Evolutionary conservation across 2,329 filamentous ascomycete genomes (phyloP), one percentile per base, ranked within the genome.

Genomic region (Colletotrichum camelliae): DNA sequence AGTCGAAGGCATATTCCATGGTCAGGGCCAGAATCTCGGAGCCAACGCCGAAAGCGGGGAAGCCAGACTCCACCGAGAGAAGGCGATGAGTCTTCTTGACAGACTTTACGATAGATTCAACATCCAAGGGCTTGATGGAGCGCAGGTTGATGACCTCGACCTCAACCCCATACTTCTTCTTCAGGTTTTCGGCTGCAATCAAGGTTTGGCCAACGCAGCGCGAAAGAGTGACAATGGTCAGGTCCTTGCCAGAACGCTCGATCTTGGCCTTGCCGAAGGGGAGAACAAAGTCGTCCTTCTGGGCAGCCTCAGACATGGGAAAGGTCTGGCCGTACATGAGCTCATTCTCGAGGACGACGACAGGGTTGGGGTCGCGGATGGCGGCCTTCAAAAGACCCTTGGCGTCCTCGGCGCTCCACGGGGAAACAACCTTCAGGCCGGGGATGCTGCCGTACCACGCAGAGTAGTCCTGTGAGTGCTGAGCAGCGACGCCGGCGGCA

Each of bases 231-330:
- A 99, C 96, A 78, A 99, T 95, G 83, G 97, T 99, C 80, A 99
- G 88, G 85, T 99, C 97, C 89, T 96, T 98, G 86, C 97, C 97
- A 77, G 93, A 89, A 82, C 97, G 96, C 91, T 99, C 97, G 83
- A 99, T 95, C 93, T 99, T 99, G 87, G 97, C 97, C 91, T 99
- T 99, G 86, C 97, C 97, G 85, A 99, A 96, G 80, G 97, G 97
- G 81, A 99, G 87, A 81, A 99, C 96, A 82, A 98, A 99, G 88
- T 99, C 97, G 85, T 95, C 94, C 88, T 94, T 96, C 88, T 98
- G 97, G 76, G 96, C 96, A 77, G 95, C 96, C 87, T 97, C 96
- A 83, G 96, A 98, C 96, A 99, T 98, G 82, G 96, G 96, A 92
- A 99, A 99, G 66, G 91, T 88, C 86, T 97, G 94, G 85, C 96